Evolutionary conservation across 1,284 basidiomycete genomes (phyloP), one percentile per base, ranked within the genome.

Genomic region (Tetrapyrgos nigripes): DNA sequence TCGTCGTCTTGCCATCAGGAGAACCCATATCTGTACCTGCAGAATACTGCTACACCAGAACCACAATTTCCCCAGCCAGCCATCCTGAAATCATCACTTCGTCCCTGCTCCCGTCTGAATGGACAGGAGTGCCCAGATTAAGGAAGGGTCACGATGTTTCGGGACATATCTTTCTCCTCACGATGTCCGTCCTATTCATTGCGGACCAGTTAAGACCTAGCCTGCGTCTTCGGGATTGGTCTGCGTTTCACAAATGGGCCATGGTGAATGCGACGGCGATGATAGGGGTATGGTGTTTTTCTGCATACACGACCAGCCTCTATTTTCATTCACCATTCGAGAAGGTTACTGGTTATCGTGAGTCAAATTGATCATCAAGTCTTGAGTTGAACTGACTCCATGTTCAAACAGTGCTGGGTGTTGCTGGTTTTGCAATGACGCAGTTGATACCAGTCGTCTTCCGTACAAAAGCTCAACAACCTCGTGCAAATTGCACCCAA

Each of bases 91-190:
- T 94, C 37, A 94, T 94, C 72, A 69, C 77, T 11, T 70, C 77
- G 27, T 62, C 80, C 33, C 58, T 73, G 9, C 66, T 77, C 19
- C 77, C 80, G 0, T 49, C 61, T 2, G 74, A 73, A 21, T 88
- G 85, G 83, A 68, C 67, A 14, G 80, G 76, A 0, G 66, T 75
- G 0, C 89, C 90, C 6, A 76, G 84, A 43, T 73, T 93, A 65
- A 84, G 85, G 68, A 88, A 84, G 60, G 96, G 96, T 0, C 95
- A 97, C 72, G 97, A 99, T 69, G 87, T 98, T 13, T 96, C 94
- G 0, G 96, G 96, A 2, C 97, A 99, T 71, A 84, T 95, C 26
- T 98, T 98, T 79, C 83, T 99, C 62, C 83, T 98, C 64, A 92
- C 92, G 1, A 85, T 97, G 76, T 84, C 89, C n/a, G 78, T 84